Evolutionary conservation across 2,329 filamentous ascomycete genomes (phyloP).

Genomic region (Aureobasidium zeae): DNA sequence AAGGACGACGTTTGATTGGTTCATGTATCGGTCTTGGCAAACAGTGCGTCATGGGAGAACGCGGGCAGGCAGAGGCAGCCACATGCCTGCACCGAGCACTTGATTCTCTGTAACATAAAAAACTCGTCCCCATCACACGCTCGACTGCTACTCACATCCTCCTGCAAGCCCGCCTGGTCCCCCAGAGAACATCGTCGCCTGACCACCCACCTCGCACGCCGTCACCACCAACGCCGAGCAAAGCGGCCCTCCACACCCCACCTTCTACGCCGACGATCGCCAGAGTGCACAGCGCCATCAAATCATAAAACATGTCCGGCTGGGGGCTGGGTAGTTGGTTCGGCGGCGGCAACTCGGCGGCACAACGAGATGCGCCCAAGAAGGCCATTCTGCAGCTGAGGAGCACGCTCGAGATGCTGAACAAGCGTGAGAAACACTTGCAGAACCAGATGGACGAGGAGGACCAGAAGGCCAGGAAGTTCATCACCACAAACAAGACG

Average conservation of each 20-base stretch:
- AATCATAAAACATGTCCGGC: conserved; percentile 41
- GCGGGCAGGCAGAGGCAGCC: conserved; percentile 5
- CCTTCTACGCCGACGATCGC: conserved; percentile 8
- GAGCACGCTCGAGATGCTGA: conserved; percentile 89
- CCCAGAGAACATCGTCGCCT: background rate
- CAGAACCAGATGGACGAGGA: conserved; percentile 91
- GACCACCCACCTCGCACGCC: background rate
- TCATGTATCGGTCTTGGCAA: conserved; percentile 6
- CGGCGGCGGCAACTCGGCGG: conserved; percentile 67
- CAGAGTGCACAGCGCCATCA: conserved; percentile 2
- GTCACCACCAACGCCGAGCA: conserved; percentile 11
- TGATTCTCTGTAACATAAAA: conserved; percentile 9
- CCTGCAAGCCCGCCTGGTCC: background rate
- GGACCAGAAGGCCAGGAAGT: conserved; percentile 78
- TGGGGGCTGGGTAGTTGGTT: conserved; percentile 71
- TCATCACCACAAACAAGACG: conserved; percentile 80
- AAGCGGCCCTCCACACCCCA: conserved; percentile 7
- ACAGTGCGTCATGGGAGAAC: conserved; percentile 8
- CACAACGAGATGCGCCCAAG: conserved; percentile 89
- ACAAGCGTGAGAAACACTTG: conserved; percentile 88
- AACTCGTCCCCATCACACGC: background rate
- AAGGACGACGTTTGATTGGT: background rate
- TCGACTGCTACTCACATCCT: background rate
- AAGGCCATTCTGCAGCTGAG: conserved; percentile 87
- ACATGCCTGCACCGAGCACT: conserved; percentile 11